Evolutionary conservation across 306 rosid genomes (phyloP).

Genomic region (Quercus rubra): DNA sequence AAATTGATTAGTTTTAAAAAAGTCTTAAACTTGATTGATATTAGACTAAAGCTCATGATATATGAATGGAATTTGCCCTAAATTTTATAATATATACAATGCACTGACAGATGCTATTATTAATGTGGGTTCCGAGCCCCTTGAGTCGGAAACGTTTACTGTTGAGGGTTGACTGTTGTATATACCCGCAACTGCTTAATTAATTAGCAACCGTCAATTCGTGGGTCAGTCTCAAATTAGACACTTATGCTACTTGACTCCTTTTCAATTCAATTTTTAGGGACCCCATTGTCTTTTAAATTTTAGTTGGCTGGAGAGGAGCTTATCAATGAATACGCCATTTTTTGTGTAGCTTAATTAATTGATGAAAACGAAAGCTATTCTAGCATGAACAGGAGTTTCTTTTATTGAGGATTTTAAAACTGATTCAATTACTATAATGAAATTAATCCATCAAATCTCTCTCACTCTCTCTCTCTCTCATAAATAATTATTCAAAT

Average conservation of each 20-base stretch:
- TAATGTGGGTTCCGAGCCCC: too few species aligned
- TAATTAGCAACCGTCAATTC: not conserved
- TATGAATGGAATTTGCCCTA: too few species aligned
- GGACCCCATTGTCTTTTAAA: not conserved
- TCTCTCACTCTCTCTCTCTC: conserved; percentile 13
- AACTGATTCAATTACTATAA: too few species aligned
- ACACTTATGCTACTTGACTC: conserved; percentile 8
- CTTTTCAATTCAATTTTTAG: not conserved
- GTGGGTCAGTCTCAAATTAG: conserved; percentile 32
- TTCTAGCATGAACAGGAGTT: not conserved
- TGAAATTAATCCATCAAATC: conserved; percentile 13
- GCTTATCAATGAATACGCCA: conserved; percentile 15
- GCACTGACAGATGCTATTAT: too few species aligned
- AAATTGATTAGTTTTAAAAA: too few species aligned
- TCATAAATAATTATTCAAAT: conserved; percentile 15
- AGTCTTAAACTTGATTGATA: accelerated
- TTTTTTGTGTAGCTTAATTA: conserved; percentile 8
- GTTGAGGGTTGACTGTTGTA: too few species aligned
- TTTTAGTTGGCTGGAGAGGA: conserved; percentile 3
- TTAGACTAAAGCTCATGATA: accelerated
- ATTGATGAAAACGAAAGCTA: conserved; percentile 26
- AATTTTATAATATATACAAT: too few species aligned
- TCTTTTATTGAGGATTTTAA: too few species aligned
- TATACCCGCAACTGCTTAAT: too few species aligned
- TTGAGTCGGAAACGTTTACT: too few species aligned